A percentile compares a stretch with the other conserved stretches of the same genome.
These are phyloP conservation scores for Xylaria hypoxylon DNA, from an alignment of 2,329 filamentous ascomycete genomes.

Conservation along the genomic window DNA sequence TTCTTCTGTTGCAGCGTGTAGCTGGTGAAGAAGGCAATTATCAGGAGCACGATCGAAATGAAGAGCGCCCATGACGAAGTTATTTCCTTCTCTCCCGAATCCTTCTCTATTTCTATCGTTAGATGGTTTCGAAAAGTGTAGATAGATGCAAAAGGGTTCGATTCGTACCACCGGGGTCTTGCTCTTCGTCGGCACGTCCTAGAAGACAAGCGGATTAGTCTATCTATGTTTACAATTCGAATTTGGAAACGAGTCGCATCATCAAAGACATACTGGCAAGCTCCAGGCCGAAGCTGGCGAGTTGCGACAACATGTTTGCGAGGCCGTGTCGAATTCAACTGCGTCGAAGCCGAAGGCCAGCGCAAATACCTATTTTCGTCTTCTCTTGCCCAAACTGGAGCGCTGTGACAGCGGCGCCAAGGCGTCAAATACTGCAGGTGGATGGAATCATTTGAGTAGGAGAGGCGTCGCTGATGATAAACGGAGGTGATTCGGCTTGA, in stretches of 20 bases:
- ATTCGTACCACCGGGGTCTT: conserved; percentile 60
- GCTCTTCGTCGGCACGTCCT: conserved; percentile 61
- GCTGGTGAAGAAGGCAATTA: conserved; percentile 94
- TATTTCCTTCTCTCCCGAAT: conserved; percentile 92
- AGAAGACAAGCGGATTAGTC: conserved; percentile 29
- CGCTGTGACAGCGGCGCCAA: conserved; percentile 40
- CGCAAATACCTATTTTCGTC: conserved; percentile 33
- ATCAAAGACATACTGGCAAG: conserved; percentile 53
- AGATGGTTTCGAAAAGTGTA: conserved; percentile 36
- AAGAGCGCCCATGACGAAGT: conserved; percentile 97
- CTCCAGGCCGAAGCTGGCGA: conserved; percentile 54
- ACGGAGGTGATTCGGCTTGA: conserved; percentile 1
- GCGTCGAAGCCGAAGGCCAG: conserved; percentile 40
- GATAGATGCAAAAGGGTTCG: conserved; percentile 28
- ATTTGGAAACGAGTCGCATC: conserved; percentile 17
- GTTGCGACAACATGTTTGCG: conserved; percentile 53
- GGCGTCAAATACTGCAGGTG: conserved; percentile 42
- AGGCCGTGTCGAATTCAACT: conserved; percentile 30
- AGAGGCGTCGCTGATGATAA: conserved; percentile 11
- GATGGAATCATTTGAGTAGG: conserved; percentile 27
- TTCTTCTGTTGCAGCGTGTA: conserved; percentile 97
- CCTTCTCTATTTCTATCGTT: conserved; percentile 66
- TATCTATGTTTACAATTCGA: not conserved
- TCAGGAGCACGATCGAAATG: conserved; percentile 94
- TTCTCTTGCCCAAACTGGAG: conserved; percentile 43